Conservation (phyloP, 148 eudicot species). For the Rhododendron kiyosumense region DNA sequence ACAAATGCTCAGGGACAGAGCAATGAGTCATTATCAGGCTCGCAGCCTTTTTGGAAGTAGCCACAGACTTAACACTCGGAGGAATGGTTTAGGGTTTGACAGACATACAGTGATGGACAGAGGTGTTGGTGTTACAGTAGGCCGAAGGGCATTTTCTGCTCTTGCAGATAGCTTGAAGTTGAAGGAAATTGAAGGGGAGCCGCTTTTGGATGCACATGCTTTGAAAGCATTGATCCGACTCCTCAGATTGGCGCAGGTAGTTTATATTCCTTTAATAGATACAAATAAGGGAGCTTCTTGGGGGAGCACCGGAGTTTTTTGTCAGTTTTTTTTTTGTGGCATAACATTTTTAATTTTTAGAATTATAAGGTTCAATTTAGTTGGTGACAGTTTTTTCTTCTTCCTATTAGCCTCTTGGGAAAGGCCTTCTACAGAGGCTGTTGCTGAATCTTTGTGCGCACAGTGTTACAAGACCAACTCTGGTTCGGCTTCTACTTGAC, state of each 20-base stretch:
- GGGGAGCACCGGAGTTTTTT: not conserved
- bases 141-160: conserved; percentile 61
- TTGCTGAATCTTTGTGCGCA: conserved; percentile 84
- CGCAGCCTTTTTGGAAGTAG: conserved; percentile 84
- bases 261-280: not conserved
- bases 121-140: conserved; percentile 84
- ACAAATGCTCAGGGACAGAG: conserved; percentile 96
- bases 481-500: conserved; percentile 66
- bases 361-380: not conserved
- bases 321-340: not conserved
- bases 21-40: conserved; percentile 97
- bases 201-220: conserved; percentile 83
- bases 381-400: conserved; percentile 14
- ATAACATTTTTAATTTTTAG: not conserved
- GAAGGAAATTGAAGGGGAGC: conserved; percentile 96
- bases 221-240: conserved; percentile 84
- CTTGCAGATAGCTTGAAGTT: conserved; percentile 58
- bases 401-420: conserved; percentile 81
- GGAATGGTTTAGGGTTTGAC: conserved; percentile 85
- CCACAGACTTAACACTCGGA: conserved; percentile 64
- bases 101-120: conserved; percentile 85
- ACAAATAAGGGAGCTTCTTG: conserved; percentile 1
- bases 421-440: conserved; percentile 91
- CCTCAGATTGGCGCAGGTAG: conserved; percentile 88
- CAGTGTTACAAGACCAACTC: conserved; percentile 66